Conservation (phyloP, 768 basidiomycete genomes). For the Neoboletus brunneissimus region DNA sequence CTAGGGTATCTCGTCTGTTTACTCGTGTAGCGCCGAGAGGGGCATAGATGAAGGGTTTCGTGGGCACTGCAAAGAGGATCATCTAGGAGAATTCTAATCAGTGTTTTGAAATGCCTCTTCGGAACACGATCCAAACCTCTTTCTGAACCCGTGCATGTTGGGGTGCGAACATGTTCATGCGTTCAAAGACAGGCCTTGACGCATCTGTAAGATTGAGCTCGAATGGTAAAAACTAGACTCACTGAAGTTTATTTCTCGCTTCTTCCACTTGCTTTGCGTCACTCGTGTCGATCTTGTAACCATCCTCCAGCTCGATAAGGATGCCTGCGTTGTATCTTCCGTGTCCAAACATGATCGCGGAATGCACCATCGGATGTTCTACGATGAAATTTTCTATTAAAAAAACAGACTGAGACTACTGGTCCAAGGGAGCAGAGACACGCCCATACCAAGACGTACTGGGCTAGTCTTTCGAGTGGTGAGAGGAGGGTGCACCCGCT, state of each 20-base stretch:
- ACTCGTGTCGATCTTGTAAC: conserved; percentile 5
- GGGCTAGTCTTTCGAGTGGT: conserved; percentile 14
- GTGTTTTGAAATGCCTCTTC: background rate
- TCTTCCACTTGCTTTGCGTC: conserved; percentile 12
- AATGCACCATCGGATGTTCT: conserved; percentile 15
- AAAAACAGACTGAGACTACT: background rate
- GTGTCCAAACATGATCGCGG: conserved; percentile 23
- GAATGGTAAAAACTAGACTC: background rate
- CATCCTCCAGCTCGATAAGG: conserved; percentile 15
- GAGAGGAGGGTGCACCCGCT: background rate
- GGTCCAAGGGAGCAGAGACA: background rate
- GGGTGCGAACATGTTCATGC: conserved; percentile 22
- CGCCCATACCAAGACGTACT: conserved; percentile 14
- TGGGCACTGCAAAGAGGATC: conserved; percentile 11
- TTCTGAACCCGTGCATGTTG: conserved; percentile 21
- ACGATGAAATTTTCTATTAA: conserved; percentile 15
- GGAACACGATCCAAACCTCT: conserved; percentile 9
- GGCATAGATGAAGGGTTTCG: conserved; percentile 13
- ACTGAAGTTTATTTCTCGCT: conserved; percentile 16
- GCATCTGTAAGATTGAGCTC: background rate
- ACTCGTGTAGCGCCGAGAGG: background rate
- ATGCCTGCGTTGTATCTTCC: conserved; percentile 18
- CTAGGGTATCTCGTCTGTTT: conserved; percentile 14
- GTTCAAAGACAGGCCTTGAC: conserved; percentile 13
- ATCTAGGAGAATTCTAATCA: conserved; percentile 5